Percentiles rank a stretch among this genome's conserved stretches.
Evolutionary conservation across 2,329 filamentous ascomycete species (phyloP).

Genomic region (Pseudogymnoascus sp.): DNA sequence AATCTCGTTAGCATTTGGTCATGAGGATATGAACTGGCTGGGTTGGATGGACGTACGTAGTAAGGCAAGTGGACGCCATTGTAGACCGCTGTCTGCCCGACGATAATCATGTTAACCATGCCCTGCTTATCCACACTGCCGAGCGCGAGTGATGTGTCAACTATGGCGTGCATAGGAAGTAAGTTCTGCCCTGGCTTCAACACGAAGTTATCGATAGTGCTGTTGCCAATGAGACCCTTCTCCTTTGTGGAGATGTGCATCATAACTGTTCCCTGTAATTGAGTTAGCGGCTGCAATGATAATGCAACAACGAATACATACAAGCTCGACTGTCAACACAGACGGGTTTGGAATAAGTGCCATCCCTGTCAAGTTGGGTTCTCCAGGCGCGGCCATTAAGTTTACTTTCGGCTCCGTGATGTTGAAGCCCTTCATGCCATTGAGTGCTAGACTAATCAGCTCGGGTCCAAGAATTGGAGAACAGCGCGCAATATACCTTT

Average conservation of each 20-base stretch:
- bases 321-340: slow-evolving; percentile 47
- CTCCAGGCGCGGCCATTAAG: slow-evolving; percentile 33
- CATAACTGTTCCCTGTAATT: slow-evolving; percentile 45
- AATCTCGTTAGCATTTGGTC: background rate
- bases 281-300: background rate
- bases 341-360: slow-evolving; percentile 55
- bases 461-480: background rate
- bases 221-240: slow-evolving; percentile 41
- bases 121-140: slow-evolving; percentile 32
- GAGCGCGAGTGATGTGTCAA: slow-evolving; percentile 37
- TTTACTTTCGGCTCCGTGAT: slow-evolving; percentile 43
- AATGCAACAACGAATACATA: slow-evolving; percentile 19
- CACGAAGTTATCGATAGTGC: slow-evolving; percentile 43
- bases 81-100: slow-evolving; percentile 41
- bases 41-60: slow-evolving; percentile 31
- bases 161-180: slow-evolving; percentile 41
- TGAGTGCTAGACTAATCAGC: slow-evolving; percentile 42
- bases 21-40: background rate
- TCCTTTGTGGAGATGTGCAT: slow-evolving; percentile 38
- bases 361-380: slow-evolving; percentile 47
- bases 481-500: slow-evolving; percentile 37
- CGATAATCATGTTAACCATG: slow-evolving; percentile 44
- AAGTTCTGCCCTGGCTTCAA: slow-evolving; percentile 49
- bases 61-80: slow-evolving; percentile 46
- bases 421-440: slow-evolving; percentile 46